Evolutionary conservation across 2,329 filamentous ascomycete genomes (phyloP), one percentile per base, ranked within the genome.

Genomic region (Cryphonectria nitschkei): DNA sequence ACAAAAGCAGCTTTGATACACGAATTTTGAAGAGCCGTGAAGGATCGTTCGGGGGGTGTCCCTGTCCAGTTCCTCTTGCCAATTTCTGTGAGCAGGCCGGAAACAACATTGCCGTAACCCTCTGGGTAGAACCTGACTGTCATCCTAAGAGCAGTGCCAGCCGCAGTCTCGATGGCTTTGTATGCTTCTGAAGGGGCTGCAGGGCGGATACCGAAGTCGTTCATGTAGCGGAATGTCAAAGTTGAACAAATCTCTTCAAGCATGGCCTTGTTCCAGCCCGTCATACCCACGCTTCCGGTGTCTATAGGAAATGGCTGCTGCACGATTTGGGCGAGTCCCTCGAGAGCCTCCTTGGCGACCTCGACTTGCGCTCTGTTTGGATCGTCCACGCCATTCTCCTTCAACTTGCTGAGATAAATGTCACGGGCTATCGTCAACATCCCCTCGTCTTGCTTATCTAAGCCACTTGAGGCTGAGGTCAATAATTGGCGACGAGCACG

Each of bases 261-360:
- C 16, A 63, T 68, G 34, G 50, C 71, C 19, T 65, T 54, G 16
- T 65, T 56, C 37, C 56, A 68, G 34, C 60, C 58, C 11, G 54
- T 46, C 1, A 52, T 19, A 62, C 56, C 3, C 67, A 46, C 14
- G 22, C 16, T n/a, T 29, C 72, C 72, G 1, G 74, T 73, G 0
- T 73, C 67, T 52, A 74, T 73, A 1, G 80, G 74, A 2, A 78
- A 76, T 32, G 76, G 77, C 74, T 87, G 85, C 32, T 80, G 80
- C 7, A 83, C 78, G 26, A 87, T 77, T 46, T 83, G 79, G 2
- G 84, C 84, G 43, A 84, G 79, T 2, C 85, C 85, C 60, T 83
- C 81, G 9, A 83, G 80, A 5, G 84, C 83, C 71, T 85, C 81
- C 16, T 82, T 79, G 5, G 84, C 80, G 2, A 84, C 76, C 56